These are phyloP conservation scores for Apiospora rasikravindrae DNA, from an alignment of 2,329 filamentous ascomycete species.

Conservation along the genomic window DNA sequence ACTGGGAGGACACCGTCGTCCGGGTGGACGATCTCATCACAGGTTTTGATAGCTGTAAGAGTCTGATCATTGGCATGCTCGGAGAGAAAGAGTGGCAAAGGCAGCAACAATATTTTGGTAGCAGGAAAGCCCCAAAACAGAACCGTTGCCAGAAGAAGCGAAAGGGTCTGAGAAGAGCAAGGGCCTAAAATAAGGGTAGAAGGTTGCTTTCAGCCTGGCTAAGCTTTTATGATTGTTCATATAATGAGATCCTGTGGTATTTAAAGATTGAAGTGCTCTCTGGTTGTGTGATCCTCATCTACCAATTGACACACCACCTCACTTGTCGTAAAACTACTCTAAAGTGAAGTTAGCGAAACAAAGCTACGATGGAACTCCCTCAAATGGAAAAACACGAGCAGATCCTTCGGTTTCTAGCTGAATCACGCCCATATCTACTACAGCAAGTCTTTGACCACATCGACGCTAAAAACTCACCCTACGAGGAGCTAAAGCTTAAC, in stretches of 20 bases:
- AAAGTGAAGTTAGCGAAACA: background rate
- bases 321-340: background rate
- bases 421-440: conserved; percentile 4
- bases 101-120: background rate
- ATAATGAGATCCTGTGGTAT: background rate
- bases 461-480: background rate
- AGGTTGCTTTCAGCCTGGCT: conserved; percentile 1
- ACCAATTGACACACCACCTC: background rate
- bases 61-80: background rate
- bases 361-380: background rate
- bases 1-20: background rate
- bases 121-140: background rate
- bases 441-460: background rate
- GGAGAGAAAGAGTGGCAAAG: background rate
- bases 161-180: background rate
- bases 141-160: background rate
- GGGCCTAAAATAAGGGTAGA: conserved; percentile 3
- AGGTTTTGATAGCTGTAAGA: background rate
- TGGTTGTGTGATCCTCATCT: background rate
- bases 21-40: background rate
- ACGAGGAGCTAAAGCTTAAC: background rate
- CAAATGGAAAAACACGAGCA: conserved; percentile 4
- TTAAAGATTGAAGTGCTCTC: conserved; percentile 6
- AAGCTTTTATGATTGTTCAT: background rate
- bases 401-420: background rate